Base-by-base conservation (phyloP, 768 basidiomycete species). In the Tulasnella sp. region DNA sequence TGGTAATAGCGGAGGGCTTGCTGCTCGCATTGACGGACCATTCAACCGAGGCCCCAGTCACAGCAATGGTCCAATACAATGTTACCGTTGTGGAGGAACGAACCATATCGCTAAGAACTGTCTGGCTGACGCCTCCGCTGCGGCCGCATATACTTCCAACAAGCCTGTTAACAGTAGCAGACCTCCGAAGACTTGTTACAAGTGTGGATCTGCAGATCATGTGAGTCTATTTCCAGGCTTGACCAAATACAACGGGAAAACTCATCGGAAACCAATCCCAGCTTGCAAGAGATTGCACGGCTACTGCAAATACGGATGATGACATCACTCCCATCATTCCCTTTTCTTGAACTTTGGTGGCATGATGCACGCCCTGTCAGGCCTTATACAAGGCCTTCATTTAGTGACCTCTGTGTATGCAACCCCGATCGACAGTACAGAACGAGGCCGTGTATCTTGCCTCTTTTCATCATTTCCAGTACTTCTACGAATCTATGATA, bases 141-240 rank as follows among this genome's bases (percentile, higher is more conserved):
- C 42, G 9, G 58, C 50, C 6, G 37, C 60, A 12, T 40, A 60
- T 40, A 50, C 48, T 31, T 42, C 74, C 1, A 75, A 12, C 41
- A 75, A 46, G 72, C 64, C 64, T 69, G 46, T 50, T 28, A 22
- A 40, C 18, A 90, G 92, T 72, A 92, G 92, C 34, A 86, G 89
- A 31, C 87, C 88, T 37, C 90, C 85, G 82, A 96, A 93, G 88
- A 94, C 93, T 76, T 96, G 95, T 85, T 96, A 94, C 87, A 95
- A 94, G 84, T 96, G 95, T 84, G 92, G 94, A 84, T 91, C 92
- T 85, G 93, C 94, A 85, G 95, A 95, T 82, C 94, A 96, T 88
- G 94, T 96, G 85, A 86, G 93, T 73, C 34, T 11, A 14, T 11
- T 11, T 69, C 64, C 34, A 41, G 48, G 34, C 14, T 37, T 16